phyloP scores from a whole-genome alignment of 768 basidiomycete species.

The Serendipita indica region DNA sequence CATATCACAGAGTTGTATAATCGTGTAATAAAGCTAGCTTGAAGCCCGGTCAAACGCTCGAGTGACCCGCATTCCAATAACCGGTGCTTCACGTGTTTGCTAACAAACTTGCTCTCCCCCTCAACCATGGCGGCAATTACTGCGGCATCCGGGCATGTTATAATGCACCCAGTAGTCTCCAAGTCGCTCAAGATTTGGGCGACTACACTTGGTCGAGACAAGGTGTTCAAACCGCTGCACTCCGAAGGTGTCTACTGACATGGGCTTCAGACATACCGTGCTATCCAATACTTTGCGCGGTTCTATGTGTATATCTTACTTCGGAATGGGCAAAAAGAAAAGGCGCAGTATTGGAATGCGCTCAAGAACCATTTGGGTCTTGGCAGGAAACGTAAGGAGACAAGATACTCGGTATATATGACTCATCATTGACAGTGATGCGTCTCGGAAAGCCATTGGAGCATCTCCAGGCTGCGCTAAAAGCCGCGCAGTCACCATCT shows the following conservation, averaged over 20 bases:
- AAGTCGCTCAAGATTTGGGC: slow-evolving; percentile 59
- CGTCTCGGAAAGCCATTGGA: slow-evolving; percentile 89
- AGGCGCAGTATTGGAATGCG: slow-evolving; percentile 64
- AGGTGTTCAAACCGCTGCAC: slow-evolving; percentile 33
- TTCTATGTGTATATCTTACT: slow-evolving; percentile 76
- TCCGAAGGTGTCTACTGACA: background rate
- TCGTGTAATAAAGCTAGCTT: background rate
- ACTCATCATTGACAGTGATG: slow-evolving; percentile 42
- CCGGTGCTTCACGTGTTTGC: background rate
- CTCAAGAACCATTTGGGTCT: slow-evolving; percentile 75
- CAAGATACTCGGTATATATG: background rate
- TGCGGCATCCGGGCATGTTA: slow-evolving; percentile 33
- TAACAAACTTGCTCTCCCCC: background rate
- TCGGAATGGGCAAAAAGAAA: slow-evolving; percentile 48
- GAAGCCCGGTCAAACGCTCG: background rate
- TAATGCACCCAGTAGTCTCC: slow-evolving; percentile 73
- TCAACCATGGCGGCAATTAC: slow-evolving; percentile 11
- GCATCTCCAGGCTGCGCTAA: slow-evolving; percentile 79
- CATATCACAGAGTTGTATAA: background rate
- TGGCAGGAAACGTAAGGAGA: slow-evolving; percentile 63
- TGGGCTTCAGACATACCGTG: slow-evolving; percentile 57
- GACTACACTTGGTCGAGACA: slow-evolving; percentile 82
- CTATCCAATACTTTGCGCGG: slow-evolving; percentile 80
- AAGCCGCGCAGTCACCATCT: slow-evolving; percentile 40
- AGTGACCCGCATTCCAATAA: background rate